These are phyloP conservation scores for Zygoascus sp. DNA, from an alignment of 1,139 yeast genomes.

Conservation along the genomic window DNA sequence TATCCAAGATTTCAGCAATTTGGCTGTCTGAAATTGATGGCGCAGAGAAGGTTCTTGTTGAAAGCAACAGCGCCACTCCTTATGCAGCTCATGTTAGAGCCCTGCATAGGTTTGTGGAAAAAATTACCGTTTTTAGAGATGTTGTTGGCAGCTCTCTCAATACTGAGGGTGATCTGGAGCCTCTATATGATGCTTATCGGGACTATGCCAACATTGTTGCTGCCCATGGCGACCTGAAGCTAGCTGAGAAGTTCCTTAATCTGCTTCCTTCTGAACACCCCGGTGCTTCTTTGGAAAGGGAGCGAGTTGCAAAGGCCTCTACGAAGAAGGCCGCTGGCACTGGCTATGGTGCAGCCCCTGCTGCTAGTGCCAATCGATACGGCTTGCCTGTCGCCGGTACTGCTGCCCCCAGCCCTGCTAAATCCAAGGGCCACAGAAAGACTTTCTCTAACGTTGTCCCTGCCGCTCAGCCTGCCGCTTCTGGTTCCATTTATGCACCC, in stretches of 20 bases:
- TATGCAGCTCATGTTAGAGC: conserved; percentile 85
- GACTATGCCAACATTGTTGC: conserved; percentile 82
- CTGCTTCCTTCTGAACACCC: conserved; percentile 65
- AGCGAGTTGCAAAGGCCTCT: conserved; percentile 65
- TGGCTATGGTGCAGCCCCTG: conserved; percentile 16
- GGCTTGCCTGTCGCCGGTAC: conserved; percentile 15
- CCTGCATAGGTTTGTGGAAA: conserved; percentile 75
- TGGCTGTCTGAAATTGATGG: conserved; percentile 68
- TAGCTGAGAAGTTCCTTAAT: conserved; percentile 68
- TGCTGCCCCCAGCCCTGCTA: conserved; percentile 13
- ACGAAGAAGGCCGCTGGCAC: conserved; percentile 21
- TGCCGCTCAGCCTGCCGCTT: conserved; percentile 7
- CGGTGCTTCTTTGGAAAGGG: conserved; percentile 62
- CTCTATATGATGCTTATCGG: conserved; percentile 53
- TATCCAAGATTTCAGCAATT: conserved; percentile 71
- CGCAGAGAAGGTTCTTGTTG: conserved; percentile 29
- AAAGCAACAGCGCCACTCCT: conserved; percentile 41
- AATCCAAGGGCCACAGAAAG: conserved; percentile 7
- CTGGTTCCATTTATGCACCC: conserved; percentile 15
- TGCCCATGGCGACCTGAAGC: conserved; percentile 75
- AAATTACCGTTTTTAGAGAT: conserved; percentile 70
- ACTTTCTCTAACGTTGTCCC: conserved; percentile 1
- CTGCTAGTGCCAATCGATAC: conserved; percentile 15
- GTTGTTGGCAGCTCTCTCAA: conserved; percentile 39
- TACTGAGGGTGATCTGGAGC: conserved; percentile 40